Evolutionary conservation across 768 basidiomycete species (phyloP), one percentile per base, ranked within the genome.

Genomic region (Tylopilus sp.): DNA sequence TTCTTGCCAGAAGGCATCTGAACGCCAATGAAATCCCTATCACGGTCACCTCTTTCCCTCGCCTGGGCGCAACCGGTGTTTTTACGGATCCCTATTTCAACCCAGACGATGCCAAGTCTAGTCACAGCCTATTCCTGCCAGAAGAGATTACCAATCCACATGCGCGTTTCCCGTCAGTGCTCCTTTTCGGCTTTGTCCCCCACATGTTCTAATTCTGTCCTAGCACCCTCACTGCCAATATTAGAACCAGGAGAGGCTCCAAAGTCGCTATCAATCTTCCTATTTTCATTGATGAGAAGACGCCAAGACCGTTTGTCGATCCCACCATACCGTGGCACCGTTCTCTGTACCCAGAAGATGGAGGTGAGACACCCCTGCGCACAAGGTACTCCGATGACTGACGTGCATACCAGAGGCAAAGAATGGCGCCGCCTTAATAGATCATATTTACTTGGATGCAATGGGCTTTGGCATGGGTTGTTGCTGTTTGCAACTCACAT

Each of bases 391-490:
- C 46, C 23, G 50, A 33, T 39, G 11, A n/a, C 46, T 63, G 36
- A 50, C 17, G 26, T 21, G n/a, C 46, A 15, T 23, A 1, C 2
- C 45, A 90, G 93, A 97, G 76, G 94, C 94, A 1, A 90, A 85
- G 71, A 78, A 84, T 55, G 94, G 95, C 2, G 92, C 94, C 5
- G 94, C 95, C 15, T 77, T 91, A 31, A 74, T 77, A 28, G 85
- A 95, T 66, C 95, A 98, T 69, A 91, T 99, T 56, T 98, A 98
- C 67, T 80, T 98, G 76, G 97, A 99, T 68, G 95, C 97, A 9
- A 98, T 98, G 97, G 95, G 95, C 25, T 99, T 99, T 68, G 97
- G 97, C 42, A 99, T 98, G 97, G 97, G 97, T 6, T 98, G 95
- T 59, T 95, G 92, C 63, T 98, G 97, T 69, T 76, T 99, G 46